A percentile compares a stretch with the other conserved stretches of the same genome.
These are phyloP conservation scores for Halophytophthora polymorphica DNA, from an alignment of 352 stramenopile genomes.

Conservation along the genomic window DNA sequence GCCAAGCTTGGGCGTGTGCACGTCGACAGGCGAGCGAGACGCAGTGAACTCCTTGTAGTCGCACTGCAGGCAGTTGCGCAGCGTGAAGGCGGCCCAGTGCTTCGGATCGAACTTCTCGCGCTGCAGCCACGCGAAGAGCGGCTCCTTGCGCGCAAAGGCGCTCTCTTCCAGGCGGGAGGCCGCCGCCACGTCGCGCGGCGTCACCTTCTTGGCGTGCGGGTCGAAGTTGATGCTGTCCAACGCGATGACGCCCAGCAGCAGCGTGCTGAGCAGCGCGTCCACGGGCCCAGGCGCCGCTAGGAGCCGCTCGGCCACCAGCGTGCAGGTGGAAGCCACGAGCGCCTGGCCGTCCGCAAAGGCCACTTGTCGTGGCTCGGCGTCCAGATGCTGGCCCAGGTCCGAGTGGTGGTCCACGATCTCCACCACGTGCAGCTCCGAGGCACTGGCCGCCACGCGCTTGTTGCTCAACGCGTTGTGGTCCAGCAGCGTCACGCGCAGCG, in stretches of 20 bases:
- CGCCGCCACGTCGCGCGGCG: slow-evolving; percentile 43
- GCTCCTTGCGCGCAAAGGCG: slow-evolving; percentile 39
- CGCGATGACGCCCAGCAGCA: slow-evolving; percentile 77
- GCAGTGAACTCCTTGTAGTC: slow-evolving; percentile 79
- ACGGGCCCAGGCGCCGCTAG: slow-evolving; percentile 12
- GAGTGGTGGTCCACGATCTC: slow-evolving; percentile 83
- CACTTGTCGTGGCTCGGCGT: slow-evolving; percentile 44
- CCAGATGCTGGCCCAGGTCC: slow-evolving; percentile 48
- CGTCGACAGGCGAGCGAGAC: slow-evolving; percentile 5
- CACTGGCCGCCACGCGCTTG: slow-evolving; percentile 36
- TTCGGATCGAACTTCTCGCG: slow-evolving; percentile 59
- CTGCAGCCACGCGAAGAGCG: slow-evolving; percentile 67
- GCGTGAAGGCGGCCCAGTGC: slow-evolving; percentile 61
- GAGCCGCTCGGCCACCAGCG: slow-evolving; percentile 71
- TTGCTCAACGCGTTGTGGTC: slow-evolving; percentile 76
- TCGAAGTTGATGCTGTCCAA: slow-evolving; percentile 82
- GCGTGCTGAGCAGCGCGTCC: slow-evolving; percentile 49
- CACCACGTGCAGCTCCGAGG: slow-evolving; percentile 30
- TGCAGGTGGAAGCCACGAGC: slow-evolving; percentile 72
- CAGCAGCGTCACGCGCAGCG: slow-evolving; percentile 49
- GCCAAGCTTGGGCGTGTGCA: slow-evolving; percentile 26
- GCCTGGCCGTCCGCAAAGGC: slow-evolving; percentile 67
- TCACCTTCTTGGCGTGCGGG: slow-evolving; percentile 75
- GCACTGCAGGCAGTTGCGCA: slow-evolving; percentile 66
- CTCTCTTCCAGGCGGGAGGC: slow-evolving; percentile 38